Conservation (phyloP, 352 stramenopile species). For the Detonula confervacea region DNA sequence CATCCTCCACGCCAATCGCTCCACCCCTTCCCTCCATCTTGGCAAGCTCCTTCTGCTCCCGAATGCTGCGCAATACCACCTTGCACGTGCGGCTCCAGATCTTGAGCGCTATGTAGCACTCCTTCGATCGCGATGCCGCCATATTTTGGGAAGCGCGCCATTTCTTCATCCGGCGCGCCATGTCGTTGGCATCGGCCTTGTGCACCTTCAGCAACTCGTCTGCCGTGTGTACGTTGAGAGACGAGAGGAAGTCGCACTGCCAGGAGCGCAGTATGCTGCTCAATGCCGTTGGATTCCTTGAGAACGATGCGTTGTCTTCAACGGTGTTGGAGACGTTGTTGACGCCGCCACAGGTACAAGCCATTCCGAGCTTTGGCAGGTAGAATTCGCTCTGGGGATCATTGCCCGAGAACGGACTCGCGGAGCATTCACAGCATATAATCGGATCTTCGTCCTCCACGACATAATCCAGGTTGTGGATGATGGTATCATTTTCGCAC, state of each 20-base stretch:
- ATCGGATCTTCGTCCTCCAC: background rate
- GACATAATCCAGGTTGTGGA: slow-evolving; percentile 28
- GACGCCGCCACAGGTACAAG: slow-evolving; percentile 54
- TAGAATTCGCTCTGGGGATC: slow-evolving; percentile 73
- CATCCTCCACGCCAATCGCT: slow-evolving; percentile 7
- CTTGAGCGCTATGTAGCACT: slow-evolving; percentile 70
- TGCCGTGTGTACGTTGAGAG: slow-evolving; percentile 55
- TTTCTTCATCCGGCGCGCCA: slow-evolving; percentile 54
- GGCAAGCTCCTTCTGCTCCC: slow-evolving; percentile 53
- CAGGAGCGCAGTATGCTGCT: slow-evolving; percentile 70
- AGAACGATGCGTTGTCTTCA: slow-evolving; percentile 36
- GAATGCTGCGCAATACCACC: slow-evolving; percentile 66
- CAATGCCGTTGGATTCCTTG: slow-evolving; percentile 64
- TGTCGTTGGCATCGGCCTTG: slow-evolving; percentile 51
- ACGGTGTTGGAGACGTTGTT: background rate
- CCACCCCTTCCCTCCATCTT: background rate
- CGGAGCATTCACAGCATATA: slow-evolving; percentile 57
- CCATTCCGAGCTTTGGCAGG: slow-evolving; percentile 69
- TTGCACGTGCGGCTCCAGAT: slow-evolving; percentile 77
- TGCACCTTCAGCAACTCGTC: slow-evolving; percentile 67
- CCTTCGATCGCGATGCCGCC: slow-evolving; percentile 48
- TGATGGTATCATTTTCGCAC: slow-evolving; percentile 7
- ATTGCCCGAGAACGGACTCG: slow-evolving; percentile 64
- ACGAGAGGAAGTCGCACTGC: slow-evolving; percentile 67
- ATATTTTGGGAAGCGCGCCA: slow-evolving; percentile 61